Evolutionary conservation across 2,329 filamentous ascomycete species (phyloP).

Genomic region (Chaetomium globosum): DNA sequence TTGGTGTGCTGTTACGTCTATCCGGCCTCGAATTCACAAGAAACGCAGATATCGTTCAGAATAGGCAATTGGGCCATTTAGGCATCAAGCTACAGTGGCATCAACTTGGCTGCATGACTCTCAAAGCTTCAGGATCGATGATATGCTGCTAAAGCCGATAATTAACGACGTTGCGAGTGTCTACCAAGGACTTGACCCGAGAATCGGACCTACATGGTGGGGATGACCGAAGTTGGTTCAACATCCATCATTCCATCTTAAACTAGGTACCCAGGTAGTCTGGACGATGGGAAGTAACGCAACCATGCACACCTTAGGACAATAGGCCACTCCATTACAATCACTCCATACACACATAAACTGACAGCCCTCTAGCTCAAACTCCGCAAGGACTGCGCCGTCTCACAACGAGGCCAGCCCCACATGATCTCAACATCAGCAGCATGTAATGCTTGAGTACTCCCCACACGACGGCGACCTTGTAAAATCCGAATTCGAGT

Average conservation of each 20-base stretch:
- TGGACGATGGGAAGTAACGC: neutral
- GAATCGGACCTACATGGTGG: neutral
- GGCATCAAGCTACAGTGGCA: neutral
- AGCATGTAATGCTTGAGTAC: slow-evolving; percentile 1
- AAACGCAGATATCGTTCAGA: neutral
- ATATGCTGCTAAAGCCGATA: neutral
- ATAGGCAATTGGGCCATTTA: neutral
- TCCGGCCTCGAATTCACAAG: neutral
- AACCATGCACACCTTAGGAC: neutral
- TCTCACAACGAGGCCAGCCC: neutral
- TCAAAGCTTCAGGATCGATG: neutral
- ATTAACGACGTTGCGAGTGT: no score
- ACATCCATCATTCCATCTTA: no score
- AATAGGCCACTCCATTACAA: neutral
- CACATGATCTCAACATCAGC: slow-evolving; percentile 10
- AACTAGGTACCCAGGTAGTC: no score
- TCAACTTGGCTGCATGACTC: neutral
- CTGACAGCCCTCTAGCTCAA: slow-evolving; percentile 13
- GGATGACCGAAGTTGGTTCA: neutral
- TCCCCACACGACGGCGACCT: neutral
- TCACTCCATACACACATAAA: slow-evolving; percentile 4
- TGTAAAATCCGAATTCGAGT: neutral
- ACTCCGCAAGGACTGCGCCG: neutral
- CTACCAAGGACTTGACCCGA: neutral
- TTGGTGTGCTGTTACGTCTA: neutral